A percentile compares a stretch with the other conserved stretches of the same genome.
Evolutionary conservation across 2,329 filamentous ascomycete species (phyloP).

Genomic region (Epichloe typhina): DNA sequence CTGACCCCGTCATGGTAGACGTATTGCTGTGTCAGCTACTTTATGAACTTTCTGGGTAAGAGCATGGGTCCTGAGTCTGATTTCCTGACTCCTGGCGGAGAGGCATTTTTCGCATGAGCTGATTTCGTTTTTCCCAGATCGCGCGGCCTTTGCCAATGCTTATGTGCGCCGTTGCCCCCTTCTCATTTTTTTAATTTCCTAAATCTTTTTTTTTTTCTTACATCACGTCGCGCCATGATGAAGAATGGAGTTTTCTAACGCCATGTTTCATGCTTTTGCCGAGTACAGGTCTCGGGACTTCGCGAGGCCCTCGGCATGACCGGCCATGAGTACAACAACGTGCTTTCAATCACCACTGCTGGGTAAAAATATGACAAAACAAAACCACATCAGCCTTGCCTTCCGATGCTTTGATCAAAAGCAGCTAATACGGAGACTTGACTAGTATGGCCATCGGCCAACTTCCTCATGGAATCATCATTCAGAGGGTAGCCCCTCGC

Average conservation of each 20-base stretch:
- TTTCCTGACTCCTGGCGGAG: too few species aligned
- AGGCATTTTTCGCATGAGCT: conserved; percentile 29
- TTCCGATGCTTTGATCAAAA: background rate
- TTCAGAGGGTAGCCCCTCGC: conserved; percentile 50
- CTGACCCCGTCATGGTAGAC: conserved; percentile 16
- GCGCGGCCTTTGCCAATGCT: background rate
- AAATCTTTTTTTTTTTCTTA: too few species aligned
- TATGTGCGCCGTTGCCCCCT: background rate
- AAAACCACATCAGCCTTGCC: too few species aligned
- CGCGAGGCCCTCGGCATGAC: background rate
- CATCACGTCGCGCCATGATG: background rate
- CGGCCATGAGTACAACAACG: background rate
- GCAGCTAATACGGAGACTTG: background rate
- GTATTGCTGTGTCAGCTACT: conserved; percentile 47
- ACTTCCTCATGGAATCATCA: conserved; percentile 45
- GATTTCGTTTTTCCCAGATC: conserved; percentile 17
- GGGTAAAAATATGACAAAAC: background rate
- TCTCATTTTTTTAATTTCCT: too few species aligned
- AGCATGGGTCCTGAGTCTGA: conserved; percentile 12
- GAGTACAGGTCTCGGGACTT: background rate
- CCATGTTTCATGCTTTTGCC: too few species aligned
- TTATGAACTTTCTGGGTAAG: conserved; percentile 36
- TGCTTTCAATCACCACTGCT: background rate
- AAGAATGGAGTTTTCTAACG: conserved; percentile 31
- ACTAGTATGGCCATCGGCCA: conserved; percentile 33